Base-by-base conservation (phyloP, 2,329 filamentous ascomycete genomes). In the Fusarium hostae region DNA sequence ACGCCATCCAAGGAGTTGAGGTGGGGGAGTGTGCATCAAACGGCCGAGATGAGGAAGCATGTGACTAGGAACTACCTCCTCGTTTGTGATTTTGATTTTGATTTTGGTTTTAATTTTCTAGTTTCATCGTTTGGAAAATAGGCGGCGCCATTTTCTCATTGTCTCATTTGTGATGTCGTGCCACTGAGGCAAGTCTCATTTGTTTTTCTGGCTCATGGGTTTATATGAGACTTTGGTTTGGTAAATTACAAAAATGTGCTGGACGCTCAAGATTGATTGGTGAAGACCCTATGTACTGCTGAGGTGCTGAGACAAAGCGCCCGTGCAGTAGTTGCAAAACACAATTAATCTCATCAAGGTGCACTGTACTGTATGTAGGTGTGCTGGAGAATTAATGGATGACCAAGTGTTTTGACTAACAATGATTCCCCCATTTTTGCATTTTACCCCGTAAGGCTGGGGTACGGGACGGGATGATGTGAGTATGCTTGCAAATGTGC, bases 11-110 rank as follows among this genome's bases (percentile, higher is more conserved):
- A 62, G 32, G n/a, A n/a, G n/a, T n/a, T n/a, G 58, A 62, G 62
- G 48, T 37, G 62, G 67, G 63, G 67, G 68, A 59, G 67, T 71
- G 68, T 70, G 66, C 67, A 20, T 70, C 48, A 30, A 55, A 48
- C 40, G 66, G 44, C 52, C 50, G 50, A 60, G 44, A 65, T n/a
- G 65, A 59, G 60, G 48, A 70, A 41, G 52, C 67, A 71, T 71
- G 68, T 71, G 67, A 71, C 68, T 67, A 30, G 28, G 51, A 35
- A 37, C 45, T 24, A 51, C 32, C 22, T 35, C 32, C 32, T 51
- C 66, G 62, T 63, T 60, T 66, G 64, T 69, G 39, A 60, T 70
- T 71, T 35, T 56, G 56, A 40, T 70, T 61, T 66, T 48, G 26
- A 22, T 24, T 37, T 32, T 56, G 16, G 20, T 40, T 40, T 6